A percentile compares a stretch with the other conserved stretches of the same genome.
Evolutionary conservation across 2,329 filamentous ascomycete species (phyloP).

Genomic region (Aspergillus brunneoviolaceus): DNA sequence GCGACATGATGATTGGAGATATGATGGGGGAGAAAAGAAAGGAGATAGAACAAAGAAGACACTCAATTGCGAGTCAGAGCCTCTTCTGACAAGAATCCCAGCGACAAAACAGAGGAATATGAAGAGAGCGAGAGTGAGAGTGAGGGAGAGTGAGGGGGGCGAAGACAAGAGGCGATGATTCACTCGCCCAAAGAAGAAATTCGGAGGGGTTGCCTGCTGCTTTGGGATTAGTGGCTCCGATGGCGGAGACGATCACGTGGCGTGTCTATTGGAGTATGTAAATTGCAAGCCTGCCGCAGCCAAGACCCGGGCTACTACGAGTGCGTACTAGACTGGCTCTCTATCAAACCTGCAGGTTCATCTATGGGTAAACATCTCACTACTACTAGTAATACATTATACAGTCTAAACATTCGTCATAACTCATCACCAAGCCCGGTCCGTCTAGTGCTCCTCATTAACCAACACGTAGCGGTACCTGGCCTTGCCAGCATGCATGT

Average conservation of each 20-base stretch:
- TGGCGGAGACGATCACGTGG: constrained; percentile 25
- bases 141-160: background rate
- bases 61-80: background rate
- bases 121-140: background rate
- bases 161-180: background rate
- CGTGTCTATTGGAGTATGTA: background rate
- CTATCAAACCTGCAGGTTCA: too few relatives aligned
- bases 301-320: too few relatives aligned
- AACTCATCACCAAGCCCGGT: constrained; percentile 1
- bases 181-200: constrained; percentile 10
- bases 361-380: too few relatives aligned
- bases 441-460: constrained; percentile 33
- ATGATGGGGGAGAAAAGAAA: background rate
- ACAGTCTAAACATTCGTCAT: constrained; percentile 6
- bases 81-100: background rate
- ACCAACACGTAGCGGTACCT: constrained; percentile 49
- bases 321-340: too few relatives aligned
- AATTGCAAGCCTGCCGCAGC: too few relatives aligned
- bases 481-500: constrained; percentile 47
- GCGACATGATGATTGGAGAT: constrained; percentile 21
- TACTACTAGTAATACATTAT: background rate
- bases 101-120: background rate
- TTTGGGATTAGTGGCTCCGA: constrained; percentile 28
- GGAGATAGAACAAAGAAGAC: background rate
- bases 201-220: constrained; percentile 14